These are phyloP conservation scores for Dactylellina sp. DNA, from an alignment of 2,329 filamentous ascomycete genomes.

Conservation along the genomic window DNA sequence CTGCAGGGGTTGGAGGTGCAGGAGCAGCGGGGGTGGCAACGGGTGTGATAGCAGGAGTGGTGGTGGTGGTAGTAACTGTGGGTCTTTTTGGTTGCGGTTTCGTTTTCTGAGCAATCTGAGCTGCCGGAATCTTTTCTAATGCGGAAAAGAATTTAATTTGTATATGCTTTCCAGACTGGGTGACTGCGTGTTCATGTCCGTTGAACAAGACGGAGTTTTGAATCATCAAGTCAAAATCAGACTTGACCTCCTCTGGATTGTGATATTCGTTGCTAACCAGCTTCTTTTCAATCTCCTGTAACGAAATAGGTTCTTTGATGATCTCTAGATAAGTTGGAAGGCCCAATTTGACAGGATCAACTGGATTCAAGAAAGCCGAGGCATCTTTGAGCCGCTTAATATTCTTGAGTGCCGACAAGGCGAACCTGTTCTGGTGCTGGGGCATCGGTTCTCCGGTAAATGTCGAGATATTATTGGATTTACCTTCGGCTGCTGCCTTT, in stretches of 20 bases:
- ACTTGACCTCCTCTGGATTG: conserved; percentile 77
- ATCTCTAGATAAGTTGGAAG: conserved; percentile 80
- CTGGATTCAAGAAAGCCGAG: conserved; percentile 79
- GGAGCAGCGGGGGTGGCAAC: conserved; percentile 62
- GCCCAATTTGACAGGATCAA: conserved; percentile 78
- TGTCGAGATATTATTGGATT: conserved; percentile 31
- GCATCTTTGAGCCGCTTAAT: conserved; percentile 90
- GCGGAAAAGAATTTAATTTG: conserved; percentile 66
- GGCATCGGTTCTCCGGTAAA: conserved; percentile 68
- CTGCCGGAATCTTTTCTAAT: conserved; percentile 70
- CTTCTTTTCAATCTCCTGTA: conserved; percentile 83
- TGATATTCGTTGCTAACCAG: conserved; percentile 77
- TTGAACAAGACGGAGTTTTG: conserved; percentile 86
- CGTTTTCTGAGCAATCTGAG: conserved; percentile 70
- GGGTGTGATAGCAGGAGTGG: conserved; percentile 57
- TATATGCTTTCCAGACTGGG: conserved; percentile 73
- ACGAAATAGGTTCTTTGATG: conserved; percentile 84
- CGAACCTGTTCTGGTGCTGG: conserved; percentile 71
- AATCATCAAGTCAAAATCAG: conserved; percentile 81
- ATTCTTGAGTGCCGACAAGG: conserved; percentile 75
- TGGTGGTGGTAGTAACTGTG: conserved; percentile 63
- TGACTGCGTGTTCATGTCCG: conserved; percentile 79
- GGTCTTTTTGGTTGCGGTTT: conserved; percentile 68
- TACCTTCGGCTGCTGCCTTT: conserved; percentile 30
- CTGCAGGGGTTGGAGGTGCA: conserved; percentile 62